Evolutionary conservation across 208 protist genomes (phyloP).

Genomic region (Zelonia costaricensis): DNA sequence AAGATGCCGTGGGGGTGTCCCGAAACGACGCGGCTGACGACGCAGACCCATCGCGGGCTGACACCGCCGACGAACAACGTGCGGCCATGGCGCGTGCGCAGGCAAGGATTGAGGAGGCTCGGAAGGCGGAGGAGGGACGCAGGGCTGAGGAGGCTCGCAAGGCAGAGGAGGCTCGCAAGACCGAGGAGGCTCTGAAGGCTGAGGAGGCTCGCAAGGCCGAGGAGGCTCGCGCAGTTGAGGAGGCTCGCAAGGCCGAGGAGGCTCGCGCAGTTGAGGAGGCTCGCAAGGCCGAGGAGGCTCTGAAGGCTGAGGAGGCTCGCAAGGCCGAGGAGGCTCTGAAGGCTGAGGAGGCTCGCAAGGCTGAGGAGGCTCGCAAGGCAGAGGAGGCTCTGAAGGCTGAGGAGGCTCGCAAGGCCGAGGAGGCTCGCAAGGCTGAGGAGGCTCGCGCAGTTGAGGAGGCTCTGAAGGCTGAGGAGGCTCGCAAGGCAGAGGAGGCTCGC

Average conservation of each 20-base stretch:
- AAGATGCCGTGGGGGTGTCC: no score
- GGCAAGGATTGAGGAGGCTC: background rate
- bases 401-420: constrained; percentile 2
- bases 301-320: background rate
- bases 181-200: background rate
- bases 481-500: constrained; percentile 4
- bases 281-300: background rate
- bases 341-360: background rate
- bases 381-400: constrained; percentile 1
- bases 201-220: background rate
- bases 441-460: background rate
- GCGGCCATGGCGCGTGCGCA: no score
- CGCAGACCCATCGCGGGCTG: no score
- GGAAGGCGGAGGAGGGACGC: background rate
- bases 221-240: background rate
- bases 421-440: background rate
- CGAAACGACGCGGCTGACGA: no score
- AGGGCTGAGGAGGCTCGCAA: background rate
- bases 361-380: background rate
- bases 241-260: background rate
- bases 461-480: background rate
- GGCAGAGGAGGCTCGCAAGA: background rate
- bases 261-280: background rate
- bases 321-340: background rate
- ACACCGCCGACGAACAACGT: no score